phyloP scores from a whole-genome alignment of 495 filamentous ascomycete species.

The Glonium stellatum region DNA sequence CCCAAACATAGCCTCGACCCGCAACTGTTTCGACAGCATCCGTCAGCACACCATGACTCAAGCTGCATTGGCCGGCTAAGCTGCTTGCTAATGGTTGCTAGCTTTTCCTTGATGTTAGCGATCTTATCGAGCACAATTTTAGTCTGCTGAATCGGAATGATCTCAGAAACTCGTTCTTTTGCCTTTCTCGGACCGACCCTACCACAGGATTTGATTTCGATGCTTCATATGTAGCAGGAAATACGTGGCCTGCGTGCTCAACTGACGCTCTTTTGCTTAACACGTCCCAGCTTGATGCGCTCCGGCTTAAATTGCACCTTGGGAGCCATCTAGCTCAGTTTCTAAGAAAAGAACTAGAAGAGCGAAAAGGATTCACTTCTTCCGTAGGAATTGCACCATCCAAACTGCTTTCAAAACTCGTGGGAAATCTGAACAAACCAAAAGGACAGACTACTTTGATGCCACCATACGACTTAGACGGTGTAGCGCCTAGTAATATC shows the following conservation, averaged over 20 bases:
- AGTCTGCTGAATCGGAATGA: constrained; percentile 61
- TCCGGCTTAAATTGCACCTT: constrained; percentile 31
- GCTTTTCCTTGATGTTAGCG: constrained; percentile 72
- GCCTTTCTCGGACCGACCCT: constrained; percentile 66
- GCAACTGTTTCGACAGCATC: background rate
- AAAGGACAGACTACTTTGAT: constrained; percentile 77
- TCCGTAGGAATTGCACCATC: constrained; percentile 83
- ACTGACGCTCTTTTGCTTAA: constrained; percentile 3
- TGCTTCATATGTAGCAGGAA: constrained; percentile 54
- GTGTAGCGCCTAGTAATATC: constrained; percentile 42
- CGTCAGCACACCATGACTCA: constrained; percentile 1
- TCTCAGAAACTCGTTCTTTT: constrained; percentile 66
- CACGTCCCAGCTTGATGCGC: constrained; percentile 11
- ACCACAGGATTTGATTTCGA: constrained; percentile 73
- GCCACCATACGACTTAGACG: constrained; percentile 45
- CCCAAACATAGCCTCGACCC: constrained; percentile 9
- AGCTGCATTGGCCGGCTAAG: background rate
- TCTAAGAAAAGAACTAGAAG: constrained; percentile 63
- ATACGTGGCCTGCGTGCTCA: constrained; percentile 44
- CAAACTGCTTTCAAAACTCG: constrained; percentile 78
- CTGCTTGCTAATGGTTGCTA: constrained; percentile 24
- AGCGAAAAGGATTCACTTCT: constrained; percentile 74
- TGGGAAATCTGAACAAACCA: constrained; percentile 78
- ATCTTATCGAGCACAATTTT: constrained; percentile 74
- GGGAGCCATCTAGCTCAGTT: constrained; percentile 62